Evolutionary conservation across 2,329 filamentous ascomycete species (phyloP), one percentile per base, ranked within the genome.

Genomic region (Arthroderma uncinatum): DNA sequence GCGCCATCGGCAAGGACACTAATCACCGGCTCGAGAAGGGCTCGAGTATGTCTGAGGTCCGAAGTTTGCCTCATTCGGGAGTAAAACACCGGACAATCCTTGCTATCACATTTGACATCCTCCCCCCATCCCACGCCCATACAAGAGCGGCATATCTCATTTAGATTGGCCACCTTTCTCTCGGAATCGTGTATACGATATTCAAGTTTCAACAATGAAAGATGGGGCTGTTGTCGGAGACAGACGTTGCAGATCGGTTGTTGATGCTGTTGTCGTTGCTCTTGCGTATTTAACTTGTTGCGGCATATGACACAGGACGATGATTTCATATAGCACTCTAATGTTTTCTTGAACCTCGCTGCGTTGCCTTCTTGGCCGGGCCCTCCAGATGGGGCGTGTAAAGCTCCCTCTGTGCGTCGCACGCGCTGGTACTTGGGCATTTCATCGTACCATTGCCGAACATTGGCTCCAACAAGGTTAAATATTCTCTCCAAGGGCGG

Each of bases 401-500:
- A 34, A 10, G 57, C 53, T 21, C 67, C 64, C 58, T 79, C 77
- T n/a, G 88, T 73, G 56, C 80, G 81, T 28, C 85, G 80, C 48
- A 92, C 82, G 7, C 86, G 84, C 66, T 90, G 87, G 19, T 62
- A 93, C 78, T 94, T 95, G 48, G 92, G 92, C 89, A 97, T 94
- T 71, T 96, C 90, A 61, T 95, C 89, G 66, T 90, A 97, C 93
- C 93, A 98, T 59, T 82, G 80, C 16, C 87, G 77, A 0, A 97
- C 87, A 68, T 93, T 95, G 33, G 90, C 93, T 5, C 93, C 93
- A 1, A 97, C 87, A 2, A 98, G 84, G 66, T 93, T 95, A 76
- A 98, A 96, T 62, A 98, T 96, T 28, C 93, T 85, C 71, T 97
- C 92, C 0, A 98, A 79, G 0, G 93, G 93, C 4, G 93, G 93